Percentiles rank a stretch among this genome's conserved stretches.
Evolutionary conservation across 2,329 filamentous ascomycete species (phyloP).

Genomic region (Orbilia oligospora): DNA sequence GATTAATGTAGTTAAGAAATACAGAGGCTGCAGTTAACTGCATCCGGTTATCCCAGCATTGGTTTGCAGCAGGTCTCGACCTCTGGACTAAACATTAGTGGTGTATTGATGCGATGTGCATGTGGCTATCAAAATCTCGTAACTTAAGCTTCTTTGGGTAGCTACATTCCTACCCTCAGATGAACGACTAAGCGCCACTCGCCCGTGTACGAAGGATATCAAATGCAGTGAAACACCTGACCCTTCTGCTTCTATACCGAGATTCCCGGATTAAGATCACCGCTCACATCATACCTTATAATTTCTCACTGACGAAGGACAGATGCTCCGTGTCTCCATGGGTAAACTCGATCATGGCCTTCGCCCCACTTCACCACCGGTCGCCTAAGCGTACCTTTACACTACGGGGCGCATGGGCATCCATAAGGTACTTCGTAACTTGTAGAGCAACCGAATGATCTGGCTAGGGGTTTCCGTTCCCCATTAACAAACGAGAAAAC

Average conservation of each 20-base stretch:
- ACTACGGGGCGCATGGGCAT: too few relatives aligned
- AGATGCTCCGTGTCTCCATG: background rate
- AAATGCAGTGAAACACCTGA: background rate
- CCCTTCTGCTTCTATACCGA: background rate
- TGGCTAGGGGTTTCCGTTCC: background rate
- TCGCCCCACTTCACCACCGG: background rate
- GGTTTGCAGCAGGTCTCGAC: too few relatives aligned
- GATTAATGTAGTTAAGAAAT: background rate
- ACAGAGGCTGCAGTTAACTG: background rate
- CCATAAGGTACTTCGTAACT: background rate
- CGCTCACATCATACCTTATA: background rate
- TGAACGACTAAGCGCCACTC: background rate
- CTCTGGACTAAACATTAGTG: background rate
- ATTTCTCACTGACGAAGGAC: background rate
- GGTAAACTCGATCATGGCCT: background rate
- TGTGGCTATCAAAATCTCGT: background rate
- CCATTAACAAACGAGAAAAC: background rate
- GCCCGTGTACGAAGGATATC: background rate
- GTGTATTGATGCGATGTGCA: background rate
- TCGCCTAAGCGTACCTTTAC: background rate
- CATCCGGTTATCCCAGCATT: background rate
- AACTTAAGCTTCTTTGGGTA: background rate
- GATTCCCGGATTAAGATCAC: conserved; percentile 1
- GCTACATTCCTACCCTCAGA: background rate
- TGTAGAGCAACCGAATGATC: too few relatives aligned